These are phyloP conservation scores for Fagopyrum homotropicum DNA, from an alignment of 148 eudicot species.

Conservation along the genomic window DNA sequence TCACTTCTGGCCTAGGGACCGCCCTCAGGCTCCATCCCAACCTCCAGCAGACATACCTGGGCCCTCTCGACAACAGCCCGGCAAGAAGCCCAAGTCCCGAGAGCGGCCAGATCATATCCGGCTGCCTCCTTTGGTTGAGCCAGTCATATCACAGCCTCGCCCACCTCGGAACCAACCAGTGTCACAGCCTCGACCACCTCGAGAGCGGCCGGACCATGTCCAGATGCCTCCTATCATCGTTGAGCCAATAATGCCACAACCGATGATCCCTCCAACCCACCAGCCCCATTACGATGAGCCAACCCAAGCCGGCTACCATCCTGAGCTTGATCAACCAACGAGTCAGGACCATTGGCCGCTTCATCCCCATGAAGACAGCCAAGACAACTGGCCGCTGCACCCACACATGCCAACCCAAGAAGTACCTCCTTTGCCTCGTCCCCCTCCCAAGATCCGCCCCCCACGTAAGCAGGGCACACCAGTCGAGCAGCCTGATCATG, in stretches of 20 bases:
- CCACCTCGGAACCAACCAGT: neutral
- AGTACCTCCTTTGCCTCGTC: slow-evolving; percentile 6
- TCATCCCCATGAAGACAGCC: neutral
- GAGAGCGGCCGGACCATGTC: neutral
- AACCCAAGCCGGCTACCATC: neutral
- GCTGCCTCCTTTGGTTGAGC: neutral
- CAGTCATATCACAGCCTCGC: neutral
- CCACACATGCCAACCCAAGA: neutral
- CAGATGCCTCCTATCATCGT: neutral
- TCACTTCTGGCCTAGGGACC: slow-evolving; percentile 1
- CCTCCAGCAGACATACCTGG: slow-evolving; percentile 10
- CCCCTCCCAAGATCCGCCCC: slow-evolving; percentile 2
- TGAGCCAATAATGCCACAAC: neutral
- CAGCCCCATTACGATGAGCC: neutral
- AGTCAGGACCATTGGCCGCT: slow-evolving; percentile 2
- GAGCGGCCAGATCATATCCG: neutral
- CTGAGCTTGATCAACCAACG: neutral
- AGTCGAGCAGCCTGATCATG: neutral
- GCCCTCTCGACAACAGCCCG: neutral
- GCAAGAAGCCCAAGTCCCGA: neutral
- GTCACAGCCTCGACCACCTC: neutral
- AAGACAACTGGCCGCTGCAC: neutral
- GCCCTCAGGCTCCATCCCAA: neutral
- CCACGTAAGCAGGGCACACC: too few relatives aligned
- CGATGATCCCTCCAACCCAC: neutral